Evolutionary conservation across 768 basidiomycete species (phyloP), one percentile per base, ranked within the genome.

Genomic region (Russula virescens): DNA sequence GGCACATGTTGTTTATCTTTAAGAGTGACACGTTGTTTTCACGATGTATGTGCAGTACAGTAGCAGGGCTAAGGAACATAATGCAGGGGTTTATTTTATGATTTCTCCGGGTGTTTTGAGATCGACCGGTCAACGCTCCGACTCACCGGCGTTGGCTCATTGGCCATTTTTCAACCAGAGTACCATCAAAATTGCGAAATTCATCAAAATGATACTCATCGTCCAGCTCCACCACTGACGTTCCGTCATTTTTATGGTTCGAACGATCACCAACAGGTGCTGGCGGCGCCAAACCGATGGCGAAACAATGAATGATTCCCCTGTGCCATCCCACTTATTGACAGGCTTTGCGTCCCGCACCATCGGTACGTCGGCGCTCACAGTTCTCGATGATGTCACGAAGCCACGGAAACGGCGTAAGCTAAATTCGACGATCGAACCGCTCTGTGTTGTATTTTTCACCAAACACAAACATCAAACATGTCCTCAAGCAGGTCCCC

Each of bases 321-420:
- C 47, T 14, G 35, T 28, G 25, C 19, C 25, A 42, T 26, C 21
- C n/a, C 51, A 40, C 14, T 21, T 49, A 58, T 43, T n/a, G n/a
- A n/a, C n/a, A n/a, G n/a, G n/a, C n/a, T n/a, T 10, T 26, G 49
- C 13, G 13, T 50, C 34, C 16, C 28, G 26, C 28, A 40, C 21
- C 25, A 2, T 38, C 38, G 9, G 38, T 18, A 16, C 2, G 31
- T 63, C 31, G 46, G 51, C 62, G 62, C 57, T 25, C 13, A n/a
- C 4, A 26, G 18, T 40, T 42, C 4, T 42, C 28, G 26, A 54
- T 63, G 62, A 63, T 58, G 62, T 63, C 62, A 63, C 18, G 3
- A 26, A 31, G n/a, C 58, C 58, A 23, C 45, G 18, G 28, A 47
- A 8, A 54, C 10, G 55, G 62, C 50, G 53, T 54, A 52, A 55